Evolutionary conservation across 2,329 filamentous ascomycete species (phyloP).

Genomic region (Verticillium dahliae): DNA sequence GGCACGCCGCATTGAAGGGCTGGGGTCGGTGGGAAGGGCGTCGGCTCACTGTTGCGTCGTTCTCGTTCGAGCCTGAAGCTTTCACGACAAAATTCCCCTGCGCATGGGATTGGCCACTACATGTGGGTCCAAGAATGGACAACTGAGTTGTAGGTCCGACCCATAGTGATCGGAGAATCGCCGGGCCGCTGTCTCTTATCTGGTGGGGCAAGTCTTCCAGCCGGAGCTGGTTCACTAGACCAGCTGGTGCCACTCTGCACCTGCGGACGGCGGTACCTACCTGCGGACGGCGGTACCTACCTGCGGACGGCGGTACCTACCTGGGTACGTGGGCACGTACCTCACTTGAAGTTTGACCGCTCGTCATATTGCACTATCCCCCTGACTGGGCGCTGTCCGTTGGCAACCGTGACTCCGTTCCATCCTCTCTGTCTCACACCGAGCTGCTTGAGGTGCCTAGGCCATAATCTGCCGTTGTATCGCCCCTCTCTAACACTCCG

Average conservation of each 20-base stretch:
- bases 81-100: constrained; percentile 1
- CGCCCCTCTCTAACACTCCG: not conserved
- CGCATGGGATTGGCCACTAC: not conserved
- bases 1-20: not conserved
- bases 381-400: no score
- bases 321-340: no score
- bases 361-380: no score
- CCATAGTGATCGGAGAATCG: not conserved
- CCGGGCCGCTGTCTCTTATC: not conserved
- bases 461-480: not conserved
- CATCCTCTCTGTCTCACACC: not conserved
- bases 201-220: no score
- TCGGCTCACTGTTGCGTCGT: not conserved
- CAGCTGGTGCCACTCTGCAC: not conserved
- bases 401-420: not conserved
- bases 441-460: not conserved
- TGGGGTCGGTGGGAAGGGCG: constrained; percentile 3
- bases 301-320: no score
- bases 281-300: no score
- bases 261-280: no score
- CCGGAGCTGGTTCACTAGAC: not conserved
- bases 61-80: not conserved
- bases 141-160: not conserved
- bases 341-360: no score
- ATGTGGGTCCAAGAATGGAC: not conserved